A percentile compares a stretch with the other conserved stretches of the same genome.
Evolutionary conservation across 805 yeast genomes (phyloP).

Genomic region (Cyberlindnera galapagoensis): DNA sequence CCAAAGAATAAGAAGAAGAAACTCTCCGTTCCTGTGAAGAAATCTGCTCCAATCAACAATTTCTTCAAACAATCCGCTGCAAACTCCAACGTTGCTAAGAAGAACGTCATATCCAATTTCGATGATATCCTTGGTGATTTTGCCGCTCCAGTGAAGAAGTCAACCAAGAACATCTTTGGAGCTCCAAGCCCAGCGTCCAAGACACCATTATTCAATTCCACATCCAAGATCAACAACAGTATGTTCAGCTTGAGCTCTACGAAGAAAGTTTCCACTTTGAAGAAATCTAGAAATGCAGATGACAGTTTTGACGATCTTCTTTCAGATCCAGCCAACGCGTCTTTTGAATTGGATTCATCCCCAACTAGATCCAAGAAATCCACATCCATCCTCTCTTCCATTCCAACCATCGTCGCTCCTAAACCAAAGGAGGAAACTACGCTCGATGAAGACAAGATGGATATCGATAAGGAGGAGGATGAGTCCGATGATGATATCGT

Average conservation of each 20-base stretch:
- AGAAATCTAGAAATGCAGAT: constrained; percentile 14
- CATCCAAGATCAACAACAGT: constrained; percentile 22
- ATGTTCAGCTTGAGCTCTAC: constrained; percentile 14
- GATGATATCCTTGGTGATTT: constrained; percentile 56
- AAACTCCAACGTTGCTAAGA: constrained; percentile 28
- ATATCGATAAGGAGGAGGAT: constrained; percentile 24
- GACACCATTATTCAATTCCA: constrained; percentile 21
- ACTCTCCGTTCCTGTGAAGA: constrained; percentile 22
- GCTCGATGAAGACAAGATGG: constrained; percentile 1
- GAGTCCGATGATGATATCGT: constrained; percentile 56
- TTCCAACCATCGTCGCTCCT: neutral
- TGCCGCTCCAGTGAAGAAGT: constrained; percentile 15
- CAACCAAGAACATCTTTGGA: constrained; percentile 12
- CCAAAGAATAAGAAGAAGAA: constrained; percentile 14
- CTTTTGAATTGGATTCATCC: constrained; percentile 30
- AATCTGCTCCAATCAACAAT: constrained; percentile 42
- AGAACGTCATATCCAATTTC: constrained; percentile 45
- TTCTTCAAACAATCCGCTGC: constrained; percentile 42
- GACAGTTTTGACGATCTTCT: constrained; percentile 23
- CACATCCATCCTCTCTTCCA: constrained; percentile 8
- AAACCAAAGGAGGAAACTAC: neutral
- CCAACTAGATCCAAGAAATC: constrained; percentile 27
- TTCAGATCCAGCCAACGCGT: constrained; percentile 20
- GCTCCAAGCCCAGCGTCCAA: constrained; percentile 9
- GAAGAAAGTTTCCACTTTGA: constrained; percentile 13